Base-by-base conservation (phyloP, 129 eudicot genomes). In the Pulicaria dysenterica region DNA sequence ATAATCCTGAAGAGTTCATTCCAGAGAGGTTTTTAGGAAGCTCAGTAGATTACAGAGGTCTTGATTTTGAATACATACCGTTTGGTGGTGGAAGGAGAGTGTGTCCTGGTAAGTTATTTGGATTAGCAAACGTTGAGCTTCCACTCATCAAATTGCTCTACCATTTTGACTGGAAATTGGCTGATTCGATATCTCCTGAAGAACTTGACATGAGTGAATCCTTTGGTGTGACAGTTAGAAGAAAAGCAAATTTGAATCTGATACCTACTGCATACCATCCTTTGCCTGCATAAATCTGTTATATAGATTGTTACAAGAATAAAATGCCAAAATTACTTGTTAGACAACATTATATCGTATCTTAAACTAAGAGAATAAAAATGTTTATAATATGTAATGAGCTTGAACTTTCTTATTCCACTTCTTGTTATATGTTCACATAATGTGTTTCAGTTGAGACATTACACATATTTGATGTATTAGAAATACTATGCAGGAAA, bases 131-230 rank as follows among this genome's bases (percentile, higher is more conserved):
- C 56, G 80, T 84, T 8, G 74, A 76, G 75, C 80, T 80, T 7
- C 66, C 77, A 7, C 79, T 84, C 13, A 16, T 77, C 0, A 80
- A 84, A 24, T 16, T 84, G 70, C 64, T 84, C 14, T 80, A 73
- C 67, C 84, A 85, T 80, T 88, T 82, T 40, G 88, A 88, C 58
- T 88, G 95, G 95, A 77, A 17, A 19, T 72, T 83, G 3, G 83
- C 84, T 1, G 50, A 62, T 55, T 86, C 88, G 72, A 63, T 77
- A 41, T 64, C 67, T 14, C 19, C 42, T 14, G 74, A 73, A 51
- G 64, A 77, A 5, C 41, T 85, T 6, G 83, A 76, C 39, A 85
- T 85, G 90, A 77, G 65, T 37, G 91, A 85, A 72, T 17, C 77
- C 4, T 81, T 50, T 63, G 89, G 87, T 16, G 11, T 70, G 38